phyloP scores from a whole-genome alignment of 148 eudicot species.

The Heliosperma pusillum region DNA sequence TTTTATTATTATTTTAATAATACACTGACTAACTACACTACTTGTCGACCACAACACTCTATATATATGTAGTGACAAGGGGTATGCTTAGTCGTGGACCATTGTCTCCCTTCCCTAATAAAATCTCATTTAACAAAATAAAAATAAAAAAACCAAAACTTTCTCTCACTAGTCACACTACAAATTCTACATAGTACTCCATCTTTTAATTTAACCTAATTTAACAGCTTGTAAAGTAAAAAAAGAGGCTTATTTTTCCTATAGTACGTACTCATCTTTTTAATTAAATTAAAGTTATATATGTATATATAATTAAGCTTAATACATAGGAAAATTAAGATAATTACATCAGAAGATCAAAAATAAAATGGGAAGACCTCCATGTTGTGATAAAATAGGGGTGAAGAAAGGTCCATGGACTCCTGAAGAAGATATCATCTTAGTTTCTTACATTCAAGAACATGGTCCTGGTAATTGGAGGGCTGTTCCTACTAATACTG shows the following conservation, averaged over 20 bases:
- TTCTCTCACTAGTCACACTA: not conserved
- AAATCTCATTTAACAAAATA: not conserved
- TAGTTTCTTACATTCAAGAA: slow-evolving; percentile 86
- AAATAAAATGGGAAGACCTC: slow-evolving; percentile 70
- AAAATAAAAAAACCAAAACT: slow-evolving; percentile 5
- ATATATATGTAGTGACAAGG: slow-evolving; percentile 12
- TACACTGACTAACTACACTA: slow-evolving; percentile 3
- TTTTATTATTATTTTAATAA: not conserved
- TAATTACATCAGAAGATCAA: not conserved
- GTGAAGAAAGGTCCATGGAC: slow-evolving; percentile 97
- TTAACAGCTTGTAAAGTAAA: not conserved
- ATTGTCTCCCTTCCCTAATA: slow-evolving; percentile 12
- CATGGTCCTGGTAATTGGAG: slow-evolving; percentile 94
- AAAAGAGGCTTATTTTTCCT: not conserved
- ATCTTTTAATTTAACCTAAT: slow-evolving; percentile 10
- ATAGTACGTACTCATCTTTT: not conserved
- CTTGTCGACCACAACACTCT: not conserved
- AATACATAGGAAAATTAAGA: not conserved
- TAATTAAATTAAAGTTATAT: not conserved
- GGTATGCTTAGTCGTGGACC: slow-evolving; percentile 20
- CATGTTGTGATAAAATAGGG: slow-evolving; percentile 78
- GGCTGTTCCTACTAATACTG: slow-evolving; percentile 82
- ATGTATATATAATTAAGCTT: not conserved
- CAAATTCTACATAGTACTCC: not conserved
- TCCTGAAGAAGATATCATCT: slow-evolving; percentile 79